Evolutionary conservation across 2,329 filamentous ascomycete species (phyloP).

Genomic region (Aspergillus arachidicola): DNA sequence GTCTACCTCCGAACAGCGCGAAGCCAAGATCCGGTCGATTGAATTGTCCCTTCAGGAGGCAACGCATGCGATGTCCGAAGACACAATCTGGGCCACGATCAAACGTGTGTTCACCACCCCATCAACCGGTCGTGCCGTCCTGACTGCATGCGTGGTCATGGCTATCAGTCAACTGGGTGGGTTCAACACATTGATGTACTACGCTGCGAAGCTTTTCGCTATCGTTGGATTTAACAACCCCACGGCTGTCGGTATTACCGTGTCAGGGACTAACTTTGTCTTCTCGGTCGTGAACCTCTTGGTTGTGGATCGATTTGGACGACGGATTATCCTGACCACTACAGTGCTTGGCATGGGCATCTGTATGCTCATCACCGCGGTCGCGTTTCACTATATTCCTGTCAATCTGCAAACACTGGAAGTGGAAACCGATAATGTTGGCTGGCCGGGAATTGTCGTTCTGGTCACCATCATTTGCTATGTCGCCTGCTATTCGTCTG

Average conservation of each 20-base stretch:
- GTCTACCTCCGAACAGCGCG: not conserved
- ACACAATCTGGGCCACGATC: not conserved
- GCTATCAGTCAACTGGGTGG: not conserved
- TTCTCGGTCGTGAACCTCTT: not conserved
- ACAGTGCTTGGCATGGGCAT: not conserved
- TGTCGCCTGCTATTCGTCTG: not conserved
- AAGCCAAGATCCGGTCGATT: not conserved
- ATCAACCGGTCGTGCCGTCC: not conserved
- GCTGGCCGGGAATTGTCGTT: not conserved
- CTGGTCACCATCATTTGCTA: not conserved
- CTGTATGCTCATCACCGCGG: not conserved
- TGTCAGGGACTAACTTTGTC: not conserved
- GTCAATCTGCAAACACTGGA: not conserved
- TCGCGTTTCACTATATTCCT: not conserved
- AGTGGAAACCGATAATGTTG: not conserved
- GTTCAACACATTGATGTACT: slow-evolving; percentile 1
- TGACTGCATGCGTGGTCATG: slow-evolving; percentile 3
- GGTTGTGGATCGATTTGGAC: slow-evolving; percentile 1
- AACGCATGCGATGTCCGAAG: not conserved
- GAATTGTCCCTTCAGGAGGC: not conserved
- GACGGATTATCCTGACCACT: not conserved
- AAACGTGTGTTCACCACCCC: not conserved
- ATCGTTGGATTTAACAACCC: slow-evolving; percentile 1
- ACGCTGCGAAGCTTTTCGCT: not conserved
- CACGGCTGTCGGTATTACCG: not conserved